Base-by-base conservation (phyloP, 2,329 filamentous ascomycete species). In the Torrubiella hemipterigena region DNA sequence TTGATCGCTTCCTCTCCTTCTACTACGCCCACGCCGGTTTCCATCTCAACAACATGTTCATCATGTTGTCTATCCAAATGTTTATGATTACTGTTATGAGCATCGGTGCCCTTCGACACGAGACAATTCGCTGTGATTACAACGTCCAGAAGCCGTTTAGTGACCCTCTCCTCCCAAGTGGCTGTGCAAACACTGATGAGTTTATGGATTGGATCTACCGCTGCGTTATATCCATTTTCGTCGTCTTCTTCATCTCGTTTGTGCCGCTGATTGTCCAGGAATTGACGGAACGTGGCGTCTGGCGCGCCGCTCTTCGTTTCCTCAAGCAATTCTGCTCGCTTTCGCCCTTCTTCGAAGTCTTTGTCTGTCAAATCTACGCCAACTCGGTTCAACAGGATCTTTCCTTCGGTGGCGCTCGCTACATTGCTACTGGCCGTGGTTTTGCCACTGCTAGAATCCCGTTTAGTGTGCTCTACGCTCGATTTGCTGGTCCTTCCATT, bases 21-120 rank as follows among this genome's bases (percentile, higher is more conserved):
- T 98, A 93, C 73, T 98, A 96, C 56, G 91, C 91, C 32, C 91
- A 98, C 65, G 81, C 91, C 43, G 91, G 91, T 59, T 98, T 98
- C 77, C 91, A 98, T 65, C 69, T 98, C 61, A 95, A 98, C 77
- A 98, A 98, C 69, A 82, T 96, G 70, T 95, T 96, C 67, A 96
- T 98, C 55, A 95, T 98, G 78, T 65, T 96, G 51, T 98, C 91
- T 7, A 86, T 98, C 38, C 89, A 98, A 58, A 73, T 94, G 62
- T 95, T 98, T 68, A 96, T 98, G 89, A 81, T 96, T 45, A 79
- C 78, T 31, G 60, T 95, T 38, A 68, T 98, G 59, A 93, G 94
- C 58, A 63, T 96, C 26, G 91, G 91, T 45, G 85, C 83, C 18
- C 67, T 98, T 25, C 73, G 74, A 38, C 77, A 93, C 55, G 85